These are phyloP conservation scores for Daedaleopsis sinensis DNA, from an alignment of 768 basidiomycete species.

Conservation along the genomic window DNA sequence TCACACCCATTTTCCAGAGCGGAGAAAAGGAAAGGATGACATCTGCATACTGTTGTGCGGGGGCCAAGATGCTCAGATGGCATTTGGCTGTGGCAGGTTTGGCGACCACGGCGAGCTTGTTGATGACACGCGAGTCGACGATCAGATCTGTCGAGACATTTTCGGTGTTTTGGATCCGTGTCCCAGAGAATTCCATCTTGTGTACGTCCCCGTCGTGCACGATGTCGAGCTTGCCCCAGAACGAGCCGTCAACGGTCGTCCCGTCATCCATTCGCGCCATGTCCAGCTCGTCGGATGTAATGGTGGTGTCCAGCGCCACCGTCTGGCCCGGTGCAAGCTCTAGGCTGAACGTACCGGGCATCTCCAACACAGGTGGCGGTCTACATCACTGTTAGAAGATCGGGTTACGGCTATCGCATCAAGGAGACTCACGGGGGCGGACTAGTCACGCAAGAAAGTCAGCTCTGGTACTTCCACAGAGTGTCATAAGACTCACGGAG, in stretches of 20 bases:
- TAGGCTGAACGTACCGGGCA: constrained; percentile 84
- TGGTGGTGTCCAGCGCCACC: constrained; percentile 78
- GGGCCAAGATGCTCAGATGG: constrained; percentile 73
- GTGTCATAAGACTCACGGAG: constrained; percentile 58
- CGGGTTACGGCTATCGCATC: neutral
- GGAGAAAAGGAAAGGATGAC: constrained; percentile 71
- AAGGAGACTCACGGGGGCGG: constrained; percentile 50
- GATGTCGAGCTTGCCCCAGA: constrained; percentile 88
- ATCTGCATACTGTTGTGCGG: constrained; percentile 78
- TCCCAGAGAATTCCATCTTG: constrained; percentile 81
- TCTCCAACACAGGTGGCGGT: constrained; percentile 77
- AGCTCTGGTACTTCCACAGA: neutral
- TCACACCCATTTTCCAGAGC: constrained; percentile 73
- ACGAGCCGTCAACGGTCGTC: constrained; percentile 80
- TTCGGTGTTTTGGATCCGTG: constrained; percentile 64
- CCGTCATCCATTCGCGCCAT: constrained; percentile 94
- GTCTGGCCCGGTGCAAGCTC: constrained; percentile 80
- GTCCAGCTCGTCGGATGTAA: constrained; percentile 79
- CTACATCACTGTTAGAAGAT: constrained; percentile 29
- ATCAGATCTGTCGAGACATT: constrained; percentile 69
- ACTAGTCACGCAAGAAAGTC: constrained; percentile 28
- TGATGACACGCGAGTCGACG: constrained; percentile 77
- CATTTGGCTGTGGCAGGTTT: constrained; percentile 80
- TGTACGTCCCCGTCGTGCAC: constrained; percentile 79
- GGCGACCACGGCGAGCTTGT: constrained; percentile 72